Evolutionary conservation across 2,329 filamentous ascomycete genomes (phyloP), one percentile per base, ranked within the genome.

Genomic region (Pezicula rhizophila): DNA sequence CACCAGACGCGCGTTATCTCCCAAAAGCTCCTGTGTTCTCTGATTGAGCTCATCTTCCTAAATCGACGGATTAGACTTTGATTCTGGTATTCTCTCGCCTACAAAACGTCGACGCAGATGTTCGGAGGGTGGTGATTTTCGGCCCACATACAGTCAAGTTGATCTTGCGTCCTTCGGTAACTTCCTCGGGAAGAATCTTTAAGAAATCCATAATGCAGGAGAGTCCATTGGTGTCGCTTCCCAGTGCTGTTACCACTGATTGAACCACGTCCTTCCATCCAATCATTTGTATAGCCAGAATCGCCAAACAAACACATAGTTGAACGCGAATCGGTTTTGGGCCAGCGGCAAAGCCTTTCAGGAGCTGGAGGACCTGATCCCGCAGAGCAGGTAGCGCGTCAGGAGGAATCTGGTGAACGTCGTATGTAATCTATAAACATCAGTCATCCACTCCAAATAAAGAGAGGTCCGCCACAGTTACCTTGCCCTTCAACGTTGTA

Each of bases 161-260:
- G 79, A 99, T 96, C 76, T 97, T 99, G 73, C 93, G 89, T 73
- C 93, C 93, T 78, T 99, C 92, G 60, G 89, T 97, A 65, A 99
- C 93, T 79, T 99, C 93, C 77, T 99, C 93, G 49, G 93, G 93
- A 57, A 99, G 83, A 62, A 99, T 91, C 69, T 89, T 90, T 57
- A 99, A 78, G 69, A 99, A 99, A 69, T 99, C 93, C 64, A 99
- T 77, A 62, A 97, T 87, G 68, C 87, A 93, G 57, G 90, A 82
- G 61, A 93, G 82, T 66, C 86, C 89, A 64, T 84, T 82, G 52
- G 85, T 80, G 63, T 87, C 85, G 66, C 79, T 81, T 57, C 87
- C 85, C 49, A 97, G 79, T 39, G 87, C 80, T 48, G 83, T 78
- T 47, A 95, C 87, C 43, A 97, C 87, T 46, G 85, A 84, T 42